Evolutionary conservation across 805 yeast species (phyloP), one percentile per base, ranked within the genome.

Genomic region (Candida namnaoensis): DNA sequence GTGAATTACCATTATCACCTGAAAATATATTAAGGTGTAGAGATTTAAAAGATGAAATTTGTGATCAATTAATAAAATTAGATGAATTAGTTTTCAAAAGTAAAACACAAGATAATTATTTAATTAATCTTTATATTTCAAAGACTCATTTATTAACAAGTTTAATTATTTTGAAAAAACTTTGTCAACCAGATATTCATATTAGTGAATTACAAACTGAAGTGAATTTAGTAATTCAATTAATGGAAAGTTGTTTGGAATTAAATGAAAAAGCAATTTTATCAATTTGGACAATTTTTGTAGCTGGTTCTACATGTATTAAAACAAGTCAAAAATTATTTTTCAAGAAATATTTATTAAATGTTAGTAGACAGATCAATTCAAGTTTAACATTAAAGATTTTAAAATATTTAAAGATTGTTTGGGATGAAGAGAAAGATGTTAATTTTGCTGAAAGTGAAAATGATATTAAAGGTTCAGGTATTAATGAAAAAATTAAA

Each of bases 231-330:
- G 41, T 53, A 23, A 40, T 51, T 5, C 7, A 37, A 3, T 47
- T 45, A 33, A 44, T 49, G 34, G 27, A 39, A 11, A 41, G 40
- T 6, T 45, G 50, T 13, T 40, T 38, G 19, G 28, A 39, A 5
- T 23, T 43, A 9, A 42, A 44, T 9, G 34, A 36, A 10, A 45
- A 45, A 1, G 40, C 41, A 11, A 33, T 54, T 13, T 32, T 45
- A 3, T 46, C 54, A 3, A 35, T 52, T 1, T 54, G 58, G 58
- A 47, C 52, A 1, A 41, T 54, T 38, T 54, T 54, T 35, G 36
- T 54, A 4, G 52, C 51, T 37, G 57, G 53, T 1, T 48, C 54
- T 32, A 46, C 48, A 2, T 39, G 53, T 6, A 35, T 44, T 2
- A 44, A 37, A 4, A 12, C 14, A 6, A 44, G 43, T 12, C 52